Percentiles rank a stretch among this genome's conserved stretches.
Evolutionary conservation across 177 flowering plant species (phyloP).

Genomic region (Vitis hybrid): DNA sequence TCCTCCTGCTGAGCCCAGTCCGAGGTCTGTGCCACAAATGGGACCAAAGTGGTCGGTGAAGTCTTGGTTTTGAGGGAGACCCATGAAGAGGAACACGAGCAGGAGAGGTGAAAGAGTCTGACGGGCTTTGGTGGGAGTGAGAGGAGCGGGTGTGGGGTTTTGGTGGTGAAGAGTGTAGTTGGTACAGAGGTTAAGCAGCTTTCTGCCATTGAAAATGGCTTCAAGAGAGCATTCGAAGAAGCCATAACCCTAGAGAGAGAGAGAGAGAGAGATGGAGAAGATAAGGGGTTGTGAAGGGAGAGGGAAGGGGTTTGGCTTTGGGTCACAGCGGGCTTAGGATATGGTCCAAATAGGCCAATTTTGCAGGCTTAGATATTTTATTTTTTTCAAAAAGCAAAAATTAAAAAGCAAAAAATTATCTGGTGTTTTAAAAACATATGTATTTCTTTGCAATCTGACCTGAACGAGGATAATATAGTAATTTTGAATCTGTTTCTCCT

Average conservation of each 20-base stretch:
- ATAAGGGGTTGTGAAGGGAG: constrained; percentile 5
- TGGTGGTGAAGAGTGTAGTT: constrained; percentile 21
- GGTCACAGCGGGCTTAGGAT: background rate
- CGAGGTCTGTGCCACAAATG: constrained; percentile 52
- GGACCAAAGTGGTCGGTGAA: constrained; percentile 14
- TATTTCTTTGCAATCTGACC: too few relatives aligned
- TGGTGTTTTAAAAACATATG: too few relatives aligned
- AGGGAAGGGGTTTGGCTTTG: constrained; percentile 2
- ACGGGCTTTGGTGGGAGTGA: constrained; percentile 33
- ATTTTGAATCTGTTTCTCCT: too few relatives aligned
- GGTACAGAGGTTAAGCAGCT: constrained; percentile 22
- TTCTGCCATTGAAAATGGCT: constrained; percentile 35
- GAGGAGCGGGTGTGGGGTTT: constrained; percentile 20
- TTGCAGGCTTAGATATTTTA: constrained; percentile 1
- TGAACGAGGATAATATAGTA: too few relatives aligned
- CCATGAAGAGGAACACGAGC: constrained; percentile 25
- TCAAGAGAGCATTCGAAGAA: constrained; percentile 24
- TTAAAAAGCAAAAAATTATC: too few relatives aligned
- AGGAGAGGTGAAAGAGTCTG: constrained; percentile 18
- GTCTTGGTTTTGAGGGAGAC: constrained; percentile 26
- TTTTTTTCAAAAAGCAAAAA: too few relatives aligned
- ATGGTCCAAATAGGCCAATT: background rate
- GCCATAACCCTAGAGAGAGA: constrained; percentile 12
- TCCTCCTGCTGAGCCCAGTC: constrained; percentile 52
- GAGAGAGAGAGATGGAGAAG: constrained; percentile 14